Evolutionary conservation across 257 asterid species (phyloP), one percentile per base, ranked within the genome.

Genomic region (Scutellaria galericulata): DNA sequence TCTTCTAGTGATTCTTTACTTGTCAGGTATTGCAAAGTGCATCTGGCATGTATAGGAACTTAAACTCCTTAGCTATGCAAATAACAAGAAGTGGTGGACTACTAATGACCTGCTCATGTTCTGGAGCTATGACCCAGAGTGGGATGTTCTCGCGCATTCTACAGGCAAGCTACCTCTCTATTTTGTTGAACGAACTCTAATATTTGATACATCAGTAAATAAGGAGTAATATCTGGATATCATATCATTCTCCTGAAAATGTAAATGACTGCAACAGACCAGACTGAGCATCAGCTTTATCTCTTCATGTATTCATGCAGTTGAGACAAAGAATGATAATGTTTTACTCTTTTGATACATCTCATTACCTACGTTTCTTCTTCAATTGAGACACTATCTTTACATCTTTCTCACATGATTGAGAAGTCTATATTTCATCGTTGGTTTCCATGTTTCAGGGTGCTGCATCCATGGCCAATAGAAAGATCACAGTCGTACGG

Each of bases 81-180:
- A 31, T 91, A 76, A 89, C 97, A 58, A 87, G 74, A 83, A 85
- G 79, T 48, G 96, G 97, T 63, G 99, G 99, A 61, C 79, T 91
- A 58, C 79, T 94, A 55, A 94, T 94, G 99, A 94, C 97, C 22
- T 94, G 99, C 86, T 91, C 99, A 0, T 94, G 98, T 81, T 94
- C 99, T 72, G 99, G 99, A 51, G 99, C 99, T 15, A 86, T 94
- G 95, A 89, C 99, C 70, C 99, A 87, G 77, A 91, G 98, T 77
- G 99, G 99, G 65, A 82, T n/a, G 74, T 88, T 91, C 88, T 82
- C 88, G 41, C 82, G 80, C 12, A 76, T 86, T 80, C 91, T 94
- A 50, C 97, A 85, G 97, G 99, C 83, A 81, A 89, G 89, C 79
- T 73, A 0, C 45, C 22, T 27, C 57, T 18, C 54, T 41, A 18